Evolutionary conservation across 352 stramenopile genomes (phyloP).

Genomic region (Globisporangium irregulare): DNA sequence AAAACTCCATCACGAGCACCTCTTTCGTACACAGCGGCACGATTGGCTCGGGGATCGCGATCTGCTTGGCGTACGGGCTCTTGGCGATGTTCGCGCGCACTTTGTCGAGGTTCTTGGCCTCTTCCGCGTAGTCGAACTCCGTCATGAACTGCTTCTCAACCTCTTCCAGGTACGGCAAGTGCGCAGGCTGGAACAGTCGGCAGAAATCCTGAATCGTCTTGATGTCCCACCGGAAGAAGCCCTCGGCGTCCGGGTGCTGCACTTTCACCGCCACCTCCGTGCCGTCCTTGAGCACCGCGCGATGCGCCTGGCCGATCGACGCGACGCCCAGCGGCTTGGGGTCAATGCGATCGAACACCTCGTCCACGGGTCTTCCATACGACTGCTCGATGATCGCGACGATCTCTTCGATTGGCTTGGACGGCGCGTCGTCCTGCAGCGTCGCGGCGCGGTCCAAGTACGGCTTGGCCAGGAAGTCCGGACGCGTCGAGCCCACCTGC

Average conservation of each 20-base stretch:
- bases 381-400: conserved; percentile 68
- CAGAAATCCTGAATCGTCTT: conserved; percentile 96
- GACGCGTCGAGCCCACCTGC: conserved; percentile 75
- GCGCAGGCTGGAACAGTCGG: conserved; percentile 92
- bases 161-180: conserved; percentile 92
- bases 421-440: conserved; percentile 78
- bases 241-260: conserved; percentile 93
- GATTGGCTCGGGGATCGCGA: conserved; percentile 84
- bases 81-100: conserved; percentile 89
- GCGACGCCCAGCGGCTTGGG: conserved; percentile 69
- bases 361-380: conserved; percentile 48
- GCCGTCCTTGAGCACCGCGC: conserved; percentile 64
- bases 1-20: conserved; percentile 95
- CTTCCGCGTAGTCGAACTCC: conserved; percentile 96
- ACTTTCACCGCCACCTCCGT: conserved; percentile 89
- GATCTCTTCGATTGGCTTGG: conserved; percentile 73
- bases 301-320: conserved; percentile 84
- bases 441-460: conserved; percentile 71
- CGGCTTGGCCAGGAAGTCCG: conserved; percentile 78
- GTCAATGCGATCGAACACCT: conserved; percentile 68
- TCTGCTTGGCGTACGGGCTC: conserved; percentile 60
- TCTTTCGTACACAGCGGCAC: conserved; percentile 92
- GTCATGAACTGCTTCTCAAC: conserved; percentile 98
- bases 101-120: conserved; percentile 88
- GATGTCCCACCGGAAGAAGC: conserved; percentile 94